These are phyloP conservation scores for Colletotrichum kahawae DNA, from an alignment of 2,329 filamentous ascomycete species.

Conservation along the genomic window DNA sequence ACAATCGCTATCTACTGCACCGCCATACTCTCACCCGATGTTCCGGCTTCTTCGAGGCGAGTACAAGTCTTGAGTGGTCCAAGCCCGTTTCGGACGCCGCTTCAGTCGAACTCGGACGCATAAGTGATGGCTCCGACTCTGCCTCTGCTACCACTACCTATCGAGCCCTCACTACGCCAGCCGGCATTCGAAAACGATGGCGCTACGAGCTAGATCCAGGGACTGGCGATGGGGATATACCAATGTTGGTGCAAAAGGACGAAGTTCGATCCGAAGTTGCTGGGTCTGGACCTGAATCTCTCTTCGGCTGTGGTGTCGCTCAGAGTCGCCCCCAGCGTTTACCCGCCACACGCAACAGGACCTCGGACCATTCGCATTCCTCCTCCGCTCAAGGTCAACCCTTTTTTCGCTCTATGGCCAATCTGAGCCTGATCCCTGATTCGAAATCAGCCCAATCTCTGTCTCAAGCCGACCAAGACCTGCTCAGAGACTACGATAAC, in stretches of 20 bases:
- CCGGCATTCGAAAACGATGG: constrained; percentile 67
- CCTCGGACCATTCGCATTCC: constrained; percentile 62
- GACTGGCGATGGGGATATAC: constrained; percentile 74
- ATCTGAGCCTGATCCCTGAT: constrained; percentile 65
- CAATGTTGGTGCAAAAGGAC: constrained; percentile 87
- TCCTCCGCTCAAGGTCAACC: constrained; percentile 47
- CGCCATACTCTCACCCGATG: constrained; percentile 86
- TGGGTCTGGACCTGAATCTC: constrained; percentile 41
- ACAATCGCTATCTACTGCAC: constrained; percentile 88
- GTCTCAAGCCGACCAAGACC: constrained; percentile 70
- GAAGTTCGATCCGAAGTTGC: constrained; percentile 25
- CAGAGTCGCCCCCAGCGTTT: neutral
- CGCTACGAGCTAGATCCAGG: constrained; percentile 87
- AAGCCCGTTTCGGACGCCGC: constrained; percentile 35
- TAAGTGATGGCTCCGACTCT: constrained; percentile 49
- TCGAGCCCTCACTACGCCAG: constrained; percentile 30
- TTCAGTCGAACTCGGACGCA: constrained; percentile 55
- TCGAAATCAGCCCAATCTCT: constrained; percentile 48
- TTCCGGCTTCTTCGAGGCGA: constrained; percentile 92
- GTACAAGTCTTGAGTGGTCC: constrained; percentile 81
- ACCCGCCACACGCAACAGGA: constrained; percentile 59
- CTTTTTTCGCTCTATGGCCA: constrained; percentile 90
- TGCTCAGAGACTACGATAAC: constrained; percentile 93
- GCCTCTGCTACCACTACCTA: neutral
- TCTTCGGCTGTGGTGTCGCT: constrained; percentile 54